Evolutionary conservation across 306 rosid genomes (phyloP), one percentile per base, ranked within the genome.

Genomic region (Cicer chorassanicum): DNA sequence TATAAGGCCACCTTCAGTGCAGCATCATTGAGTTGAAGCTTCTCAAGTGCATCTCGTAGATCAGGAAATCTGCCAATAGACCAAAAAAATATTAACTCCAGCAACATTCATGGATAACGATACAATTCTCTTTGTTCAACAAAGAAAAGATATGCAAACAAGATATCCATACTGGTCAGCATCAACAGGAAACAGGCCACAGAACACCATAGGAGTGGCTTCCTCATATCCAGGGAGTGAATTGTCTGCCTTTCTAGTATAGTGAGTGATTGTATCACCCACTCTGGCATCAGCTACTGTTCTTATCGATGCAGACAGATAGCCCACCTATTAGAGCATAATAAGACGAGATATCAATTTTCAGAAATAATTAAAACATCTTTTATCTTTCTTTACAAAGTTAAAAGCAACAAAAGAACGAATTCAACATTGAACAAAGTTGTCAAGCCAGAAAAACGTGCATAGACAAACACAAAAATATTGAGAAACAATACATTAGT

Each of bases 221-320:
- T 91, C 94, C 85, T 91, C 92, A 13, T 91, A 93, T 67, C 98
- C 97, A 65, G 98, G 97, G 53, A 93, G 89, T 6, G 89, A 88
- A n/a, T 53, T 83, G 65, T 83, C 94, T 0, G 98, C 98, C 86
- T 74, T 83, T 74, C 90, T 84, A 8, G 81, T 49, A 72, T 80
- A 73, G 73, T 86, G 85, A 9, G 98, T 93, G 64, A 93, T 77
- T 8, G 98, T 93, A 82, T 93, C 97, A 15, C 98, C 98, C 60
- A 93, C 98, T 79, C 98, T 85, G 2, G 98, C 98, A 88, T 93
- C 98, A 49, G 97, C 97, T 29, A 93, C 98, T 11, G 93, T 87
- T 84, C 98, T 88, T 84, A 93, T 88, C 66, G 98, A 93, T 76
- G 98, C 98, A 51, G 98, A 89, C 72, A 93, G 83, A 82, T 89